Percentiles rank a stretch among this genome's conserved stretches.
These are phyloP conservation scores for Biancaea sappan DNA, from an alignment of 306 rosid species.

Conservation along the genomic window DNA sequence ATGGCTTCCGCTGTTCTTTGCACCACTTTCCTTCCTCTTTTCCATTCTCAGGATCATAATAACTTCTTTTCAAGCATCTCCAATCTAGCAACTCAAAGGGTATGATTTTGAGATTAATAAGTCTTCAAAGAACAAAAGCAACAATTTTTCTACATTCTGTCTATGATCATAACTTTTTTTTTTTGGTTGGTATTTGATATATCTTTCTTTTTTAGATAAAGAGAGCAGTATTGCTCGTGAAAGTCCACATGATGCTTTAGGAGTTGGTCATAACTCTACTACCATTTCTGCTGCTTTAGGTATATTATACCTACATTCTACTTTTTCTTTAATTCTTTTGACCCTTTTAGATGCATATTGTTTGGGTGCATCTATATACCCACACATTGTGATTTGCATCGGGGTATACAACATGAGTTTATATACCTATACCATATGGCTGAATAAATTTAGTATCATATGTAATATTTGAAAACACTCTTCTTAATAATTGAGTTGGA, in stretches of 20 bases:
- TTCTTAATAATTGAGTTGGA: too few species aligned
- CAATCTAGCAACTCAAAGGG: conserved; percentile 34
- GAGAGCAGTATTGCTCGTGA: too few species aligned
- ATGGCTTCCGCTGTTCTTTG: conserved; percentile 47
- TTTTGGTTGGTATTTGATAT: background rate
- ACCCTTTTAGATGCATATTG: too few species aligned
- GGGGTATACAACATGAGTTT: too few species aligned
- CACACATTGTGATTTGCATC: too few species aligned
- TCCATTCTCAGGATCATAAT: conserved; percentile 28
- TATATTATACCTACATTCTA: background rate
- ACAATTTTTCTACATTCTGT: background rate
- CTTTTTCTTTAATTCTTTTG: too few species aligned
- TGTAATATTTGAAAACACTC: too few species aligned
- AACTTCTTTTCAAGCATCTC: conserved; percentile 14
- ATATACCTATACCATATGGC: too few species aligned
- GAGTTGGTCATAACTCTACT: conserved; percentile 71
- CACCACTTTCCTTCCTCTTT: conserved; percentile 38
- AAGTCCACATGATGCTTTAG: conserved; percentile 67
- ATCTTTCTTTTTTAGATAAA: conserved; percentile 38
- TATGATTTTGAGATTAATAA: background rate
- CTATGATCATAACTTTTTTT: background rate
- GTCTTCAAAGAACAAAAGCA: background rate
- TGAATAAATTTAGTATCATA: too few species aligned
- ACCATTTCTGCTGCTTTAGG: conserved; percentile 76
- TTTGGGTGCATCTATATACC: too few species aligned